Evolutionary conservation across 2,329 filamentous ascomycete genomes (phyloP).

Genomic region (Phialophora macrospora): DNA sequence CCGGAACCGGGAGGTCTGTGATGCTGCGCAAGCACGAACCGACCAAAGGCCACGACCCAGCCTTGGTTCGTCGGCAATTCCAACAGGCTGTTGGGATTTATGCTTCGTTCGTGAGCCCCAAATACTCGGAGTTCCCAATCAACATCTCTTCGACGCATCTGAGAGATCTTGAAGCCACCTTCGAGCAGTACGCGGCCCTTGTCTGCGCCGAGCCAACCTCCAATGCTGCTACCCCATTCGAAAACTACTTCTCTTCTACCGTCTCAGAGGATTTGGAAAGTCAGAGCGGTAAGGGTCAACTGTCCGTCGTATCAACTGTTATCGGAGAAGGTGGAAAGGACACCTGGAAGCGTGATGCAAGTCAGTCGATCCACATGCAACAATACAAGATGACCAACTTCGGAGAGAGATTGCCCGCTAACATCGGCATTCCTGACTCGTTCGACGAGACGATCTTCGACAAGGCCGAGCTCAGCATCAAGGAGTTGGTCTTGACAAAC

Average conservation of each 20-base stretch:
- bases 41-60: conserved; percentile 34
- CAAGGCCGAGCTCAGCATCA: conserved; percentile 63
- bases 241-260: conserved; percentile 39
- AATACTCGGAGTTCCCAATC: conserved; percentile 68
- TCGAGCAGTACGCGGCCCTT: conserved; percentile 57
- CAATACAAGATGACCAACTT: conserved; percentile 39
- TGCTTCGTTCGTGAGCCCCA: conserved; percentile 63
- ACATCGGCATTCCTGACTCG: conserved; percentile 47
- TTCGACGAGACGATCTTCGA: conserved; percentile 64
- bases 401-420: conserved; percentile 43
- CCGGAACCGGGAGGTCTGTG: conserved; percentile 19
- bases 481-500: conserved; percentile 70
- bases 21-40: conserved; percentile 37
- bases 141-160: conserved; percentile 66
- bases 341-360: conserved; percentile 14
- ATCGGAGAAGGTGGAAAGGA: conserved; percentile 25
- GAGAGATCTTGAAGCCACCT: conserved; percentile 60
- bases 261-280: conserved; percentile 39
- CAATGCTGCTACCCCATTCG: conserved; percentile 50
- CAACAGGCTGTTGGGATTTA: conserved; percentile 66
- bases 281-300: conserved; percentile 30
- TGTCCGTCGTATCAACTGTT: conserved; percentile 32
- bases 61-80: conserved; percentile 59
- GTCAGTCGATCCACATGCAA: conserved; percentile 26
- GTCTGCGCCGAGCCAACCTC: conserved; percentile 49